Percentiles rank a stretch among this genome's conserved stretches.
Conservation (phyloP, 768 basidiomycete genomes). For the Lactifluus hygrophoroides region DNA sequence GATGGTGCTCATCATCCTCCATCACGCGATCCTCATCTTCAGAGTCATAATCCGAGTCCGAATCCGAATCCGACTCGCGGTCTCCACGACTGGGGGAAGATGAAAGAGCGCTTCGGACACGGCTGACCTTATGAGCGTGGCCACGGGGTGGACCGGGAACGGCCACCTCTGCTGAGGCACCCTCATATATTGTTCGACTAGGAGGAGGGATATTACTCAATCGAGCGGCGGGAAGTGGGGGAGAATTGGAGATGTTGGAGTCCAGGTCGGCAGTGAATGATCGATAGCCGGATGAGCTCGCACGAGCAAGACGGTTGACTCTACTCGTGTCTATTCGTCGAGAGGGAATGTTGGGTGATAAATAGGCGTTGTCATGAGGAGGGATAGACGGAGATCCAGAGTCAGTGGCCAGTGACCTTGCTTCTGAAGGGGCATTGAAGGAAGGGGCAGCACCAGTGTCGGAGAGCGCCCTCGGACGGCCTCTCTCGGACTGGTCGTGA, state of each 20-base stretch:
- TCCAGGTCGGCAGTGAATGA: constrained; percentile 9
- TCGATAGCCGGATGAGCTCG: constrained; percentile 1
- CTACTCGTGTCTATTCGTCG: not conserved
- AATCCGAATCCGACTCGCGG: constrained; percentile 7
- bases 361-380: not conserved
- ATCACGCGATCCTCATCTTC: constrained; percentile 11
- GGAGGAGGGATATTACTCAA: not conserved
- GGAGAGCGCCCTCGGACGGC: not conserved
- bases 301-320: constrained; percentile 8
- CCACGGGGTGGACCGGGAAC: constrained; percentile 24
- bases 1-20: constrained; percentile 31
- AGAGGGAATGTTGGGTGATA: not conserved
- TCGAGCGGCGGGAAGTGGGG: not conserved
- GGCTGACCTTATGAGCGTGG: constrained; percentile 30
- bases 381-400: not conserved
- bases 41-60: constrained; percentile 12
- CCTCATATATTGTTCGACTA: constrained; percentile 1
- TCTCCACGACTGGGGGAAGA: constrained; percentile 23
- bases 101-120: constrained; percentile 40
- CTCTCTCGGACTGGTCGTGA: not conserved
- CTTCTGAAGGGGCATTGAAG: not conserved
- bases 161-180: constrained; percentile 24
- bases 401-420: not conserved
- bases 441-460: not conserved
- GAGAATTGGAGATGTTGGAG: not conserved